Conservation (phyloP, 768 basidiomycete genomes). For the Pleurotus tuoliensis region DNA sequence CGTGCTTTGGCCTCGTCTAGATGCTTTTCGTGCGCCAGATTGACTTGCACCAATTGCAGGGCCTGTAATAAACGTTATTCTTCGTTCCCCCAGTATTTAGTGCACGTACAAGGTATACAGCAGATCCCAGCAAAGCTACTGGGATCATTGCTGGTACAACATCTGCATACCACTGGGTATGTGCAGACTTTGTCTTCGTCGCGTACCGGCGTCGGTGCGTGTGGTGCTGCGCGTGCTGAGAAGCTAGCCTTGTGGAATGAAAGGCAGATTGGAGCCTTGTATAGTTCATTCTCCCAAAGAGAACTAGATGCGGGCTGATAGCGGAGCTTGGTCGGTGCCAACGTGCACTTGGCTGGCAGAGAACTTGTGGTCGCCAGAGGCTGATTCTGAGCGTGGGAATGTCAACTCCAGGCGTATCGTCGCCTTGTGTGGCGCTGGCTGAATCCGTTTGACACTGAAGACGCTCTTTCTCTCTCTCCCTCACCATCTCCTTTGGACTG, state of each 20-base stretch:
- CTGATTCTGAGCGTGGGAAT: neutral
- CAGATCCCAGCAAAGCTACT: constrained; percentile 72
- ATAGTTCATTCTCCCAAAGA: neutral
- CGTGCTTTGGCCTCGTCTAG: constrained; percentile 56
- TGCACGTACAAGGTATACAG: constrained; percentile 63
- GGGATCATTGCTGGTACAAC: constrained; percentile 77
- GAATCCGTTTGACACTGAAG: constrained; percentile 11
- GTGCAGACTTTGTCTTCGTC: constrained; percentile 33
- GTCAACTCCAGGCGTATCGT: neutral
- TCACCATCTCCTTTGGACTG: constrained; percentile 25
- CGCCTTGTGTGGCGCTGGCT: constrained; percentile 14
- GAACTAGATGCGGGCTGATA: neutral
- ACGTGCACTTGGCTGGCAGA: neutral
- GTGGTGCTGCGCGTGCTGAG: constrained; percentile 13
- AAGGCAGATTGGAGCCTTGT: neutral
- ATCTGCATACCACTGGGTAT: constrained; percentile 66
- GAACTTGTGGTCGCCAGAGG: neutral
- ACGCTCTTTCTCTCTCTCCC: constrained; percentile 17
- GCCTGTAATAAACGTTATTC: constrained; percentile 35
- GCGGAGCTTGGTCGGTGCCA: neutral
- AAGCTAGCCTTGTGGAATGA: neutral
- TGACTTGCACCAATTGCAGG: constrained; percentile 58
- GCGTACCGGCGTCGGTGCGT: constrained; percentile 4
- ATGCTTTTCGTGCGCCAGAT: constrained; percentile 68
- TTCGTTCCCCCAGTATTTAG: neutral